Base-by-base conservation (phyloP, 371 early-diverging fungal species). In the Mortierella sp. region DNA sequence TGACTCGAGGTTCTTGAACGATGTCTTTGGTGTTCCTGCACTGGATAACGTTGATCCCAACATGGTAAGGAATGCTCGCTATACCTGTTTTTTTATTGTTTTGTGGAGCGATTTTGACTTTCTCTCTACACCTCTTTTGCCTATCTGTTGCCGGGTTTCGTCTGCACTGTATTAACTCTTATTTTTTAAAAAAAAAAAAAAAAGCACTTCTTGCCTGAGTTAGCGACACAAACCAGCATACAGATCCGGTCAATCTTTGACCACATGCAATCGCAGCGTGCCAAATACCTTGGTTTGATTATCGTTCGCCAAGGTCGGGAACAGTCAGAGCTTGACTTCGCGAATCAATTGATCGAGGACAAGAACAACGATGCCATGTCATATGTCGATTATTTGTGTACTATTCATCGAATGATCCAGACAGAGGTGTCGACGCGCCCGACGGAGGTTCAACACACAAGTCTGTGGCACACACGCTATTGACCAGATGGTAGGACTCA, bases 341-440 rank as follows among this genome's bases (percentile, higher is more conserved):
- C 77, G 19, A 82, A 83, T 18, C 72, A 84, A 37, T 64, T 95
- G 57, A 77, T 89, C 19, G 95, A 96, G 75, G 96, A 94, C 72
- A 91, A 92, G 70, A 90, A 90, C 46, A 87, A 86, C 57, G 93
- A 90, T 58, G 88, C 87, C 60, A 86, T 92, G 91, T 89, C 86
- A 26, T 97, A 97, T 80, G 94, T 96, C 16, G 98, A 97, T 75
- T 97, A 90, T 74, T 81, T 97, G 19, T 94, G 94, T 64, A 74
- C 86, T 44, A 87, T 96, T 48, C 98, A 97, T 81, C 86, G 91
- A 68, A 91, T 90, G 74, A 92, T 93, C 56, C 93, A 93, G 79
- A 82, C 69, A 23, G 94, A 93, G 81, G 87, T 87, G 14, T 37
- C 37, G 37, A 9, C 37, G 37, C 37, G 37, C 9, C 37, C 37